These are phyloP conservation scores for Mortierella alpina DNA, from an alignment of 192 early-diverging fungal genomes.

Conservation along the genomic window DNA sequence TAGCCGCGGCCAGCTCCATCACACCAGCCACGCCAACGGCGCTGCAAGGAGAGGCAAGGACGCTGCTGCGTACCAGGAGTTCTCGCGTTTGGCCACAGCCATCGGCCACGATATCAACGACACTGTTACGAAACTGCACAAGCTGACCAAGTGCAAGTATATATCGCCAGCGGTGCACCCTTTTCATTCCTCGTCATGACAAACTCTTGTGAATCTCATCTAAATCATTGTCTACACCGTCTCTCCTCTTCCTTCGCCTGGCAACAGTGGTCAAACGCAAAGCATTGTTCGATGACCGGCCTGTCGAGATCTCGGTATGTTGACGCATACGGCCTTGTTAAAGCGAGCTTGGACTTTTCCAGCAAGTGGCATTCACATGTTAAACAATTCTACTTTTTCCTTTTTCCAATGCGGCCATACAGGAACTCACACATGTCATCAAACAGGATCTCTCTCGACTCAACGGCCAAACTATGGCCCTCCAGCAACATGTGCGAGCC, in stretches of 20 bases:
- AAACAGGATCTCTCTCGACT: conserved; percentile 96
- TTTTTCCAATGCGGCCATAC: conserved; percentile 5
- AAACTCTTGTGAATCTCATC: too few relatives aligned
- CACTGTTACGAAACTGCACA: conserved; percentile 85
- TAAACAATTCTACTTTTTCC: not conserved
- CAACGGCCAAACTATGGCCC: conserved; percentile 89
- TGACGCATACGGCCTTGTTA: not conserved
- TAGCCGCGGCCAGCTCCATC: conserved; percentile 49
- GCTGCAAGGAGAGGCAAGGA: conserved; percentile 33
- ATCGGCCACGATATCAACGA: conserved; percentile 90
- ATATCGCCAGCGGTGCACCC: not conserved
- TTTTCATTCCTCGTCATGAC: not conserved
- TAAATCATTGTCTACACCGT: not conserved
- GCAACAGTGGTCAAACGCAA: conserved; percentile 86
- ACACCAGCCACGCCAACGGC: conserved; percentile 8
- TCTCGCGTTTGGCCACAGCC: conserved; percentile 80
- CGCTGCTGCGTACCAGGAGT: conserved; percentile 74
- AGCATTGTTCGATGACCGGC: conserved; percentile 97
- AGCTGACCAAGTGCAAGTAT: conserved; percentile 77
- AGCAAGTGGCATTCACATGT: not conserved
- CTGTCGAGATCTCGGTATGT: conserved; percentile 90
- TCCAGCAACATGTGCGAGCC: conserved; percentile 80
- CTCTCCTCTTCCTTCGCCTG: too few relatives aligned
- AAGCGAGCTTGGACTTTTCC: not conserved
- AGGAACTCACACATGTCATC: conserved; percentile 91